phyloP scores from a whole-genome alignment of 495 filamentous ascomycete genomes.

The Cudoniella acicularis region DNA sequence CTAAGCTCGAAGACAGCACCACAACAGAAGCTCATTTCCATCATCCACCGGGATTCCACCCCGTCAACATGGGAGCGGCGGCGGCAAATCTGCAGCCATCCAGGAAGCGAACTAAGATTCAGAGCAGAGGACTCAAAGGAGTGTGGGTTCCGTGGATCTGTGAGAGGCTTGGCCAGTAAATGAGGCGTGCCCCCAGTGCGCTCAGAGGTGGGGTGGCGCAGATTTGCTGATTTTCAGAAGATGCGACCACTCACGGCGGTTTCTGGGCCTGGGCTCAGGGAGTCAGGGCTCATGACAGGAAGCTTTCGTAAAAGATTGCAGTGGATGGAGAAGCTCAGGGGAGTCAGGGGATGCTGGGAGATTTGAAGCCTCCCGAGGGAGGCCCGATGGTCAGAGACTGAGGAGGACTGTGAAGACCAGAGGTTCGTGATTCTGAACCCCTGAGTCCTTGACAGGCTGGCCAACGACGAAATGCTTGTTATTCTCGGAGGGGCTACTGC shows the following conservation, averaged over 20 bases:
- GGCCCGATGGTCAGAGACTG: neutral
- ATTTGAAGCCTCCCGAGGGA: neutral
- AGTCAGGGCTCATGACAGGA: too few relatives aligned
- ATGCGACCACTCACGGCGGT: neutral
- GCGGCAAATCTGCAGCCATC: conserved; percentile 10
- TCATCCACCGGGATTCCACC: neutral
- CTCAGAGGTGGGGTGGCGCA: neutral
- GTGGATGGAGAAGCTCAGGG: neutral
- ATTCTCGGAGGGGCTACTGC: neutral
- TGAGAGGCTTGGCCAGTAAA: neutral
- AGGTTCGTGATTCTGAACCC: neutral
- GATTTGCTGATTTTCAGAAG: neutral
- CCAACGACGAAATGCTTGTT: neutral
- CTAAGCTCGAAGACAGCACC: neutral
- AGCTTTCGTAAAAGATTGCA: too few relatives aligned
- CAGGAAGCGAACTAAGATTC: neutral
- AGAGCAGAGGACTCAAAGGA: neutral
- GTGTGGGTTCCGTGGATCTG: neutral
- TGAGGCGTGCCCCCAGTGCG: neutral
- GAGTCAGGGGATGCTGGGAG: neutral
- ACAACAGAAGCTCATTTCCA: neutral
- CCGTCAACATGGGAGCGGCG: neutral
- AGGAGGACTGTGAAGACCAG: neutral
- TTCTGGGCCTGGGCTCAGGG: too few relatives aligned
- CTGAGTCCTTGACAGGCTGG: neutral